A percentile compares a stretch with the other conserved stretches of the same genome.
Evolutionary conservation across 2,329 filamentous ascomycete species (phyloP).

Genomic region (Neofusicoccum kwambonambiense): DNA sequence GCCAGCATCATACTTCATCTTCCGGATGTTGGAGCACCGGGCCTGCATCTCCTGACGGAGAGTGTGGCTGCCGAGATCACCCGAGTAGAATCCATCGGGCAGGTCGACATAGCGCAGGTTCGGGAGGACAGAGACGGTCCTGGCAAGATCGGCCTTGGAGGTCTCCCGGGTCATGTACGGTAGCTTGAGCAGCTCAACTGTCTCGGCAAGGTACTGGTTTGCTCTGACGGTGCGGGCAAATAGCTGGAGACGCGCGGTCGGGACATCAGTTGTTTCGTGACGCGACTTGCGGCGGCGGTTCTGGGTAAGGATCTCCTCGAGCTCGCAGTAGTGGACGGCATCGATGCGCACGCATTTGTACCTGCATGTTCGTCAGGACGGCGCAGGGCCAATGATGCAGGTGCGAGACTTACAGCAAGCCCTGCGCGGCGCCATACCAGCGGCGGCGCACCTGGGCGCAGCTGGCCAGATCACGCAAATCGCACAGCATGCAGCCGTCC

Average conservation of each 20-base stretch:
- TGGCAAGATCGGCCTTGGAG: constrained; percentile 77
- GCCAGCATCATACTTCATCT: constrained; percentile 82
- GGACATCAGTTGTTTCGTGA: constrained; percentile 76
- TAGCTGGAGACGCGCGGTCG: constrained; percentile 71
- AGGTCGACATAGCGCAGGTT: constrained; percentile 88
- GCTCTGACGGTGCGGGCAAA: constrained; percentile 81
- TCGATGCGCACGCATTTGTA: constrained; percentile 92
- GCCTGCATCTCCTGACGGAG: constrained; percentile 82
- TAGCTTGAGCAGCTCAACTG: constrained; percentile 78
- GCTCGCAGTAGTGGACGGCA: constrained; percentile 88
- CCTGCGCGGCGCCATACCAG: constrained; percentile 64
- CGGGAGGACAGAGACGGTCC: constrained; percentile 79
- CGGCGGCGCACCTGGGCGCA: constrained; percentile 71
- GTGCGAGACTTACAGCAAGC: constrained; percentile 58
- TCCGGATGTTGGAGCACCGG: constrained; percentile 77
- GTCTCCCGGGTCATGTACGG: constrained; percentile 95
- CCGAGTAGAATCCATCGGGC: constrained; percentile 81
- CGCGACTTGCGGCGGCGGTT: constrained; percentile 56
- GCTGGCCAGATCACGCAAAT: constrained; percentile 82
- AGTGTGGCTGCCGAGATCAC: constrained; percentile 71
- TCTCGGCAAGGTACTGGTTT: constrained; percentile 65
- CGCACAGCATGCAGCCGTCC: constrained; percentile 88
- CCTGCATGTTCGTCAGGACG: constrained; percentile 44
- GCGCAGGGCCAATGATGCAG: constrained; percentile 19
- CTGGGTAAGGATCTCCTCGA: constrained; percentile 77